Evolutionary conservation across 768 basidiomycete species (phyloP), one percentile per base, ranked within the genome.

Genomic region (Kwoniella sp.): DNA sequence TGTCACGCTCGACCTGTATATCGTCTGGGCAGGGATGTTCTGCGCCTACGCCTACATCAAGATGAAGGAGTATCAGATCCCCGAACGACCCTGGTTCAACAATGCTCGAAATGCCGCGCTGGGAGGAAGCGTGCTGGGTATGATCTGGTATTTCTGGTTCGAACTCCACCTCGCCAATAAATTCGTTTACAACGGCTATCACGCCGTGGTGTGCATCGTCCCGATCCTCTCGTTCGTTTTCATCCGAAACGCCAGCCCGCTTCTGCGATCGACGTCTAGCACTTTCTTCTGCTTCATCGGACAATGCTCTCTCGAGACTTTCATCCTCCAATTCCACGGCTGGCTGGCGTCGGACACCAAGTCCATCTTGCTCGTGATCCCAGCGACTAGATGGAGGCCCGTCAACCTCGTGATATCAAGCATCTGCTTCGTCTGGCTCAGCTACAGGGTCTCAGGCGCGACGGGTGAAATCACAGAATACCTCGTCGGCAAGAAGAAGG

Each of bases 1-100:
- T 45, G 89, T 92, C 73, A 88, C 86, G 22, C 87, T 95, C 65
- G 93, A 96, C 82, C 83, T 92, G 55, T 94, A 88, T 85, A 90
- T 93, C 72, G 90, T 91, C 20, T 94, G 92, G 82, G 84, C 85
- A 38, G 93, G 93, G 51, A 92, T 93, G 90, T 81, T 93, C 70
- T 81, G 86, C 25, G 87, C 93, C 0, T 81, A 92, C 60, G 85
- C 84, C 2, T 85, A 84, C 76, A 87, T 90, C 83, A 94, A 91
- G 81, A 82, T 87, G 65, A 88, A 89, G 28, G 90, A 93, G 67
- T 78, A 85, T 71, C 85, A 86, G 30, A 75, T 92, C n/a, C 85
- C 86, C 17, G 90, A 92, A 58, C 85, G 88, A 72, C 84, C 84
- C 15, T 82, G 83, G 65, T 94, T 91, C 89, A 84, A 86, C 3